A percentile compares a stretch with the other conserved stretches of the same genome.
Conservation (phyloP, 2,329 filamentous ascomycete species). For the Aspergillus udagawae region DNA sequence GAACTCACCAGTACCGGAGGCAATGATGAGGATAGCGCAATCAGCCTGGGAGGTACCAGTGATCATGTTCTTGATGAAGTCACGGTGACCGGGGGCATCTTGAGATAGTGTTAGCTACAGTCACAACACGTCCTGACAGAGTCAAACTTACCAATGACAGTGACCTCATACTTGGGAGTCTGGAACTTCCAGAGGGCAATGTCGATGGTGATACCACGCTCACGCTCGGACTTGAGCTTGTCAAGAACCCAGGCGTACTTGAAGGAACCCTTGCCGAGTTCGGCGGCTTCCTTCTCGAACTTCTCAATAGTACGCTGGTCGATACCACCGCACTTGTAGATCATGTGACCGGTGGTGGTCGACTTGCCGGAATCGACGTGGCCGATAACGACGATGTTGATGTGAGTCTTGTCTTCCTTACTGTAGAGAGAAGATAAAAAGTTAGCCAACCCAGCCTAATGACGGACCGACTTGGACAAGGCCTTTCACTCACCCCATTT, state of each 20-base stretch:
- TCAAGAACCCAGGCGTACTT: conserved; percentile 99
- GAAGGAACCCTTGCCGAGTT: conserved; percentile 99
- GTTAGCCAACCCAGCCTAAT: conserved; percentile 3
- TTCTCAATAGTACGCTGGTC: conserved; percentile 99
- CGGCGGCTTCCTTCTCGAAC: conserved; percentile 99
- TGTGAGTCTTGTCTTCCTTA: conserved; percentile 94
- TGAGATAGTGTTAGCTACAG: conserved; percentile 16
- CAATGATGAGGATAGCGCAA: conserved; percentile 99
- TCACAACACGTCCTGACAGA: background rate
- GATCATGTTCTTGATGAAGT: conserved; percentile 99
- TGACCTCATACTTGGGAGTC: conserved; percentile 96
- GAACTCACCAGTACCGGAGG: conserved; percentile 99
- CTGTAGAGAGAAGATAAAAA: conserved; percentile 44
- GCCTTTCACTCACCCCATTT: conserved; percentile 55
- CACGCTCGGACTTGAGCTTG: conserved; percentile 99
- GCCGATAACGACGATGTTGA: conserved; percentile 98
- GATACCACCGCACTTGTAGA: conserved; percentile 99
- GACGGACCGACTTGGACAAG: background rate
- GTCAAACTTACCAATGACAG: conserved; percentile 75
- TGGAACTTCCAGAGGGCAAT: conserved; percentile 99
- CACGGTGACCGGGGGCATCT: conserved; percentile 99
- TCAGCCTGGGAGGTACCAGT: conserved; percentile 99
- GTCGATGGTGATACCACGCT: conserved; percentile 99
- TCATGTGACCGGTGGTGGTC: conserved; percentile 92
- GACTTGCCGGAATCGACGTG: conserved; percentile 99